Evolutionary conservation across 2,329 filamentous ascomycete species (phyloP).

Genomic region (Cladosporium colombiae): DNA sequence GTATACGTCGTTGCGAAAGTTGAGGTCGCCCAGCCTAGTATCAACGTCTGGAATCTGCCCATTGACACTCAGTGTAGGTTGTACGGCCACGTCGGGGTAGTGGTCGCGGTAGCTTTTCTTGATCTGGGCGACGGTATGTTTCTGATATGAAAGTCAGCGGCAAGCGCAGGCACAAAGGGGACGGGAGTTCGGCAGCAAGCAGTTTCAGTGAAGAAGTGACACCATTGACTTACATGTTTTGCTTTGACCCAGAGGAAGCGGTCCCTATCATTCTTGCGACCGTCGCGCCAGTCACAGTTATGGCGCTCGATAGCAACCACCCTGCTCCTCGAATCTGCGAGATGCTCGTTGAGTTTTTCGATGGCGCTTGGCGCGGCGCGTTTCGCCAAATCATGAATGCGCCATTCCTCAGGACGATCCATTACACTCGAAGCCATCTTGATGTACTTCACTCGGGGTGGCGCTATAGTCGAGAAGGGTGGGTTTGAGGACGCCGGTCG

Average conservation of each 20-base stretch:
- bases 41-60: not conserved
- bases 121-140: slow-evolving; percentile 19
- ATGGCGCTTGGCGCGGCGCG: slow-evolving; percentile 27
- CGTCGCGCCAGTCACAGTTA: slow-evolving; percentile 18
- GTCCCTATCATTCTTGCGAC: slow-evolving; percentile 25
- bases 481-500: not conserved
- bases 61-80: not conserved
- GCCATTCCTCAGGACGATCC: slow-evolving; percentile 11
- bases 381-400: slow-evolving; percentile 1
- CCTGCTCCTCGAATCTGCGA: slow-evolving; percentile 30
- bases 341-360: slow-evolving; percentile 31
- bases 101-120: slow-evolving; percentile 22
- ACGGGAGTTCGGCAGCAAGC: not conserved
- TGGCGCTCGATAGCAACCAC: slow-evolving; percentile 39
- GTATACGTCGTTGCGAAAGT: not conserved
- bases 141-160: slow-evolving; percentile 12
- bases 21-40: not conserved
- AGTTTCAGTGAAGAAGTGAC: not conserved
- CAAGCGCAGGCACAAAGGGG: not conserved
- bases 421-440: slow-evolving; percentile 14
- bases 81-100: slow-evolving; percentile 22
- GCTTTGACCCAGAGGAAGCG: slow-evolving; percentile 42
- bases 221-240: slow-evolving; percentile 32
- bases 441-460: not conserved
- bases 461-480: not conserved